These are phyloP conservation scores for Nothopassalora personata DNA, from an alignment of 2,329 filamentous ascomycete genomes.

Conservation along the genomic window DNA sequence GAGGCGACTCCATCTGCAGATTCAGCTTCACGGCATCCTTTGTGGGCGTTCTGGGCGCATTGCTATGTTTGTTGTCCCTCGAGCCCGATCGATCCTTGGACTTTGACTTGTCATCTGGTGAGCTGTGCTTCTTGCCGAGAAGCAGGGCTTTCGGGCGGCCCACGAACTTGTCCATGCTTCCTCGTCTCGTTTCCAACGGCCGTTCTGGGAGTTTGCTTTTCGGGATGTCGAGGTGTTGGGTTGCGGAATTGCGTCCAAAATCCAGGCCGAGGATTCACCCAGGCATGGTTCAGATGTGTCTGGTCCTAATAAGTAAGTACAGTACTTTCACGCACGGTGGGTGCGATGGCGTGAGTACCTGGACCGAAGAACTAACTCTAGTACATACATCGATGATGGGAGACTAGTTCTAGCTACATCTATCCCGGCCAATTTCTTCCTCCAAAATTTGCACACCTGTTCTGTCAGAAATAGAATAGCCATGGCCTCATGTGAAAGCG, in stretches of 20 bases:
- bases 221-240: conserved; percentile 15
- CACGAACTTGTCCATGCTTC: conserved; percentile 34
- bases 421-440: too few species aligned
- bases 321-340: too few species aligned
- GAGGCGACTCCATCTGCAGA: conserved; percentile 75
- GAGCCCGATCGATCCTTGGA: conserved; percentile 27
- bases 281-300: conserved; percentile 24
- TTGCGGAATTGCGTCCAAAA: conserved; percentile 17
- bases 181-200: not conserved
- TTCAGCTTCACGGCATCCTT: conserved; percentile 48
- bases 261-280: conserved; percentile 32
- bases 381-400: too few species aligned
- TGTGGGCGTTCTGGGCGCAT: conserved; percentile 15
- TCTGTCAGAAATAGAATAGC: too few species aligned
- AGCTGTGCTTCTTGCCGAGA: conserved; percentile 18
- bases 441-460: too few species aligned
- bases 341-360: too few species aligned
- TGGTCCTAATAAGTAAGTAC: too few species aligned
- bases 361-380: too few species aligned
- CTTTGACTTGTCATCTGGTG: conserved; percentile 12
- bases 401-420: too few species aligned
- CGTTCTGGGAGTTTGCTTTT: conserved; percentile 4
- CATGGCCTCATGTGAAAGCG: too few species aligned
- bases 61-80: conserved; percentile 27
- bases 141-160: conserved; percentile 24